Percentiles rank a stretch among this genome's conserved stretches.
phyloP scores from a whole-genome alignment of 306 rosid species.

The Medicago arabica region DNA sequence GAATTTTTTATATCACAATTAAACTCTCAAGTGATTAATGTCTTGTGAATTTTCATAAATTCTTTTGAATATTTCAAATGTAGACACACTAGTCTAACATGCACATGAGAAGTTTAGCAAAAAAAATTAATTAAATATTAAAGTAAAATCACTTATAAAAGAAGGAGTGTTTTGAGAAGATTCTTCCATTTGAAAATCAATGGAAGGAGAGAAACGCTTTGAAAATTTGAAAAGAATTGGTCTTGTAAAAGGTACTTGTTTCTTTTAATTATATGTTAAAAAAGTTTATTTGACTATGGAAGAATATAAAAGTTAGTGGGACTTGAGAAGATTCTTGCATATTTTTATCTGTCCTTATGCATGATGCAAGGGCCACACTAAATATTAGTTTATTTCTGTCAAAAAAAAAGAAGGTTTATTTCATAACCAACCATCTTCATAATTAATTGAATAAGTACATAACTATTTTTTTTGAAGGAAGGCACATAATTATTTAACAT shows the following conservation, averaged over 20 bases:
- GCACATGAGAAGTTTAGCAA: too few species aligned
- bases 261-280: neutral
- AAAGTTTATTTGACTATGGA: neutral
- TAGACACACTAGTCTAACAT: too few species aligned
- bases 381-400: neutral
- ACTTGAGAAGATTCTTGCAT: slow-evolving; percentile 3
- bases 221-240: neutral
- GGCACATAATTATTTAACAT: too few species aligned
- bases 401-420: neutral
- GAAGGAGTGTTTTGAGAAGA: too few species aligned
- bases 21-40: too few species aligned
- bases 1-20: too few species aligned
- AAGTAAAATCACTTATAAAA: too few species aligned
- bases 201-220: slow-evolving; percentile 1
- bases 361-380: neutral
- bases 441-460: neutral
- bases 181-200: neutral
- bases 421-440: neutral
- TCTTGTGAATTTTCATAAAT: too few species aligned
- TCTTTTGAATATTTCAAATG: too few species aligned
- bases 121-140: too few species aligned
- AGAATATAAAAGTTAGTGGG: neutral
- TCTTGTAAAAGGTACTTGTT: neutral
- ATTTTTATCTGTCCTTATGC: neutral
- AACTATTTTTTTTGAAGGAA: too few species aligned